Evolutionary conservation across 1,284 basidiomycete species (phyloP).

Genomic region (Apiotrichum gracile): DNA sequence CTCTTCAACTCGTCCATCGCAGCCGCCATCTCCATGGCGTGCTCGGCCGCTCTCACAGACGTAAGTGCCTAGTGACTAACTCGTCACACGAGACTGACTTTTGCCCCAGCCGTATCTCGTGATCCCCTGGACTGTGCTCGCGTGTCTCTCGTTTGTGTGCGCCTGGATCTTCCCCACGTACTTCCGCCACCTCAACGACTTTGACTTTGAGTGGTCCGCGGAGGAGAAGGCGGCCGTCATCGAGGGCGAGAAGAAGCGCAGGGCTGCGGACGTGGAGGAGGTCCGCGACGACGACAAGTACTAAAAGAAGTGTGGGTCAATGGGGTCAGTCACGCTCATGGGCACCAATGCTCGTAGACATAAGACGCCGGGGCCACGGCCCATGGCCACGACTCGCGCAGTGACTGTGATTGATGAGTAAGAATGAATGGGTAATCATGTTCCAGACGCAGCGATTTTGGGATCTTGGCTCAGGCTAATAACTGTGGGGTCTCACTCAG

Average conservation of each 20-base stretch:
- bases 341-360: no score
- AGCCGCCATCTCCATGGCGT: slow-evolving; percentile 45
- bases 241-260: not conserved
- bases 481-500: no score
- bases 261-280: not conserved
- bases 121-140: slow-evolving; percentile 46
- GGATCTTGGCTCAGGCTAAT: no score
- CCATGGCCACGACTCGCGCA: no score
- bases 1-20: slow-evolving; percentile 50
- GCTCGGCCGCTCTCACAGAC: slow-evolving; percentile 36
- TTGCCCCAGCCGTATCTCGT: slow-evolving; percentile 43
- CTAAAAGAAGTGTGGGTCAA: not conserved
- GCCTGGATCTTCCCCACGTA: slow-evolving; percentile 20
- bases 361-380: no score
- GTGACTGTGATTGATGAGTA: no score
- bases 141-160: slow-evolving; percentile 33
- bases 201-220: slow-evolving; percentile 7
- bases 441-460: no score
- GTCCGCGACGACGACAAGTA: not conserved
- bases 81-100: not conserved
- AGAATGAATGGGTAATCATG: no score
- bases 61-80: not conserved
- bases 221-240: not conserved
- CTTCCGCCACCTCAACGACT: slow-evolving; percentile 31
- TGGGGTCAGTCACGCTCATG: not conserved